These are phyloP conservation scores for Cordyceps cicadae DNA, from an alignment of 2,329 filamentous ascomycete genomes.

Conservation along the genomic window DNA sequence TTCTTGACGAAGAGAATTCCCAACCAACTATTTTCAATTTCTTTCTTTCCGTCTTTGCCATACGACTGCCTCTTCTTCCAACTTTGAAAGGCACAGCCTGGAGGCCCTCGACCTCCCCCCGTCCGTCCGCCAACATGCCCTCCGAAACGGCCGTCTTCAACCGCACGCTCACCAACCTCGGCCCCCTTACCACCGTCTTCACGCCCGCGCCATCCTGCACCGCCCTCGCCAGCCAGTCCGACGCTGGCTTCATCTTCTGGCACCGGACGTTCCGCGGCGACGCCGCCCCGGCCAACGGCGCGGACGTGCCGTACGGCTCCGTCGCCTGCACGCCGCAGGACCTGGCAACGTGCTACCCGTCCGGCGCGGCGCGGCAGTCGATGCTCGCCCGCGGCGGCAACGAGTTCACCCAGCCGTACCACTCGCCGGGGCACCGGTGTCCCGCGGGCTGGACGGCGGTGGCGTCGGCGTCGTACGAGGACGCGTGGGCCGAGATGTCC, in stretches of 20 bases:
- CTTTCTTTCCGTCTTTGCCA: neutral
- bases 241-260: neutral
- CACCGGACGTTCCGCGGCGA: neutral
- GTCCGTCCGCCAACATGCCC: neutral
- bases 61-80: no score
- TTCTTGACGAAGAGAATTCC: neutral
- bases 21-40: neutral
- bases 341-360: neutral
- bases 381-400: neutral
- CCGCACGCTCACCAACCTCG: neutral
- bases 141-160: neutral
- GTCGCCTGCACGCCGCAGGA: constrained; percentile 1
- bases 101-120: neutral
- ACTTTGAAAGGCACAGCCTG: no score
- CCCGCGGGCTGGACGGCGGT: neutral
- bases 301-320: neutral
- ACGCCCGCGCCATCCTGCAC: neutral
- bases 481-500: no score
- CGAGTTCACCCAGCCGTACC: neutral
- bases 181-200: neutral
- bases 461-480: neutral
- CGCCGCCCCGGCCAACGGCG: neutral
- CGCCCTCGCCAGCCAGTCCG: neutral
- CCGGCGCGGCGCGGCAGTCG: neutral
- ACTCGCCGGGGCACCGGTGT: neutral